Base-by-base conservation (phyloP, 805 yeast genomes). In the Myxozyma monticola region DNA sequence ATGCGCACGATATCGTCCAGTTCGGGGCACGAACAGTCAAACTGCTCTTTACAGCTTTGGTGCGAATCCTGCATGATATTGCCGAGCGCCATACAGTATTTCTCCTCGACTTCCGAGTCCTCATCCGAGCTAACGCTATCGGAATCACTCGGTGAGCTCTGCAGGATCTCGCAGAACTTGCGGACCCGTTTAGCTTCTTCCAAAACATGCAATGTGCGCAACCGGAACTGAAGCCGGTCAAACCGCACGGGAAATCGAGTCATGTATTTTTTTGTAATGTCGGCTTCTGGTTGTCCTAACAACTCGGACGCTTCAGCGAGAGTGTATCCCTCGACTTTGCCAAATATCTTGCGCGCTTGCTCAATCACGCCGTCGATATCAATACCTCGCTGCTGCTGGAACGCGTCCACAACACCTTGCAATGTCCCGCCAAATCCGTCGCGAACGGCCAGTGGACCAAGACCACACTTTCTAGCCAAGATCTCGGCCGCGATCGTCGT, bases 401-500 rank as follows among this genome's bases (percentile, higher is more conserved):
- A 76, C 3, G 75, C 73, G 45, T 81, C 83, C 69, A 81, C 68
- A 20, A 81, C 78, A n/a, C 84, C 87, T 51, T 84, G 71, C 54
- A 84, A 71, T 29, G 84, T 81, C 6, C 86, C 85, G 25, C 77
- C 76, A 21, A 57, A 57, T n/a, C 61, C 61, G 39, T 47, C 61
- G 7, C 51, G 40, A n/a, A 53, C 49, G 22, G 67, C 65, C 34
- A 81, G 70, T 53, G 78, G 78, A 1, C 82, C 80, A 42, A 80
- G 65, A 10, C 73, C 75, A 41, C 75, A 72, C 54, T 70, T 70
- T 30, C 70, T 62, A 8, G 84, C 86, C 52, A 84, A 65, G 10
- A 79, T 66, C 40, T 77, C 79, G 0, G 87, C 81, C 3, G 86
- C 85, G n/a, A 82, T 69, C 1, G 84, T 80, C 35, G 80, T 84